Percentiles rank a stretch among this genome's conserved stretches.
Evolutionary conservation across 2,329 filamentous ascomycete species (phyloP).

Genomic region (Mycogone perniciosa): DNA sequence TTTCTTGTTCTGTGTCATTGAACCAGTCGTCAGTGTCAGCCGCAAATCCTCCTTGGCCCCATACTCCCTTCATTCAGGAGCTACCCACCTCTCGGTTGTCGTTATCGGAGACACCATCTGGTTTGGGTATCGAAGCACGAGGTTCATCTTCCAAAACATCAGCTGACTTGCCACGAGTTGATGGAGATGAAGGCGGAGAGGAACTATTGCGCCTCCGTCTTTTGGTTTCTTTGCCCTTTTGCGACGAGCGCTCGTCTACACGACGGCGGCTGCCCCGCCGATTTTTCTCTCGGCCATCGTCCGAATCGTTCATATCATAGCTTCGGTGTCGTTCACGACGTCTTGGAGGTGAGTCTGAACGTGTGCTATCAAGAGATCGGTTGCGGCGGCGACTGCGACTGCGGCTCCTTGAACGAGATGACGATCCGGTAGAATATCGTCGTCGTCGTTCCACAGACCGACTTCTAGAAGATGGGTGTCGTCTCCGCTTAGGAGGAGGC

Average conservation of each 20-base stretch:
- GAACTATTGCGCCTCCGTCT: slow-evolving; percentile 44
- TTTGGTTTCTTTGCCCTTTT: slow-evolving; percentile 12
- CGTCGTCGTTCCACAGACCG: slow-evolving; percentile 38
- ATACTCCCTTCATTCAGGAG: slow-evolving; percentile 7
- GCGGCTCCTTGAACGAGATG: slow-evolving; percentile 34
- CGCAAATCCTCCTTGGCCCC: neutral
- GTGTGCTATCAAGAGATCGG: slow-evolving; percentile 3
- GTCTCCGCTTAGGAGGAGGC: slow-evolving; percentile 43
- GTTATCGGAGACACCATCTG: slow-evolving; percentile 13
- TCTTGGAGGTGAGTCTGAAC: slow-evolving; percentile 8
- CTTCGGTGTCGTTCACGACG: neutral
- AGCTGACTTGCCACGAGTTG: slow-evolving; percentile 47
- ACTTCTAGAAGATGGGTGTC: slow-evolving; percentile 43
- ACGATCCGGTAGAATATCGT: slow-evolving; percentile 29
- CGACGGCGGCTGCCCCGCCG: slow-evolving; percentile 8
- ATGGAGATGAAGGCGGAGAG: slow-evolving; percentile 45
- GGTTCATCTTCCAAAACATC: slow-evolving; percentile 42
- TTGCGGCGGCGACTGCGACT: slow-evolving; percentile 20
- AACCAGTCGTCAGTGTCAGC: slow-evolving; percentile 12
- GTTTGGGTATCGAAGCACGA: slow-evolving; percentile 16
- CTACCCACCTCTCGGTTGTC: slow-evolving; percentile 22
- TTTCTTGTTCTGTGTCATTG: slow-evolving; percentile 11
- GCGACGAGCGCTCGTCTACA: neutral
- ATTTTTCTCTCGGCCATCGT: neutral
- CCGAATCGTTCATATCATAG: neutral